Base-by-base conservation (phyloP, 73 alveolate species). In the Paramecium pentaurelia region DNA sequence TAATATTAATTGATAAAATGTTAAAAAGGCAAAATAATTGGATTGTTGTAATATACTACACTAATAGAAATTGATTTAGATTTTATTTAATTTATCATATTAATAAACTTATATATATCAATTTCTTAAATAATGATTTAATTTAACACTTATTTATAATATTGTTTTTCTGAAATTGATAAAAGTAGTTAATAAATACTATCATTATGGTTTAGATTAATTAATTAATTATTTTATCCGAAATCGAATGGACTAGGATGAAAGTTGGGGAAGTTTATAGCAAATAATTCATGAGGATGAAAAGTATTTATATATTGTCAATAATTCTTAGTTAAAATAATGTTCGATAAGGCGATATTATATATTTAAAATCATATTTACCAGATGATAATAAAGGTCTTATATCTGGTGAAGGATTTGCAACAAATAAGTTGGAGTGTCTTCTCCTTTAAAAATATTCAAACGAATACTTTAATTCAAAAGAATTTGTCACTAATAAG, bases 371-470 rank as follows among this genome's bases (percentile, higher is more conserved):
- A 64, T 28, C 84, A 12, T 64, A 64, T 34, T 64, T 64, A 64
- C 84, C 84, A 32, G 84, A 64, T 32, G 84, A 64, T 64, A 64
- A 64, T 27, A 84, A 84, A 25, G 92, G 92, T 37, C 45, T 84
- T 3, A 51, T 84, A 8, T 37, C 88, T 37, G 92, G 92, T 3
- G 92, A 84, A 8, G 92, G 92, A 84, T 37, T 84, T 25, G 92
- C 58, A 37, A 20, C 86, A 32, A 84, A 84, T 25, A 84, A 49
- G 28, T 45, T 84, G 58, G 92, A 84, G 25, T 84, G 92, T 37
- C 77, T 84, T 32, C 47, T 64, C 6, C 42, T 64, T 12, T 34
- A 64, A 64, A 64, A 64, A 64, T 64, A 28, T 0, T 64, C 47
- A 28, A 34, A 64, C 12, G 47, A 64, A 4, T 16, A 28, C 9